Conservation (phyloP, 441 rosid species). For the Theobroma grandiflorum region DNA sequence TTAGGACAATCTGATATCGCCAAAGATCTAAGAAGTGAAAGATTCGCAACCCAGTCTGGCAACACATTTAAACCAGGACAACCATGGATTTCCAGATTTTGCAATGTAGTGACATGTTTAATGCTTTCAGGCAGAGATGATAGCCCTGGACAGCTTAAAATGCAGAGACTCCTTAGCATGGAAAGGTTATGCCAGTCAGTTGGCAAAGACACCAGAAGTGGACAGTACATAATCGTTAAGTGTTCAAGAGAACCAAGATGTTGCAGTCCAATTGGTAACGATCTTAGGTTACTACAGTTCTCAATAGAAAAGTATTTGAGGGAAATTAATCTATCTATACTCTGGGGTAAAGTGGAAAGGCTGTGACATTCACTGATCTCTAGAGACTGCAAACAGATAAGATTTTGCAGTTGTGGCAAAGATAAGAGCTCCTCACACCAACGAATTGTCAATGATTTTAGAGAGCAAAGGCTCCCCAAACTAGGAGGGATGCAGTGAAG, state of each 20-base stretch:
- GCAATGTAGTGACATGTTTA: slow-evolving; percentile 30
- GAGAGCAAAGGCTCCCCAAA: slow-evolving; percentile 19
- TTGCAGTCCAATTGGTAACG: slow-evolving; percentile 10
- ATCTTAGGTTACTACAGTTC: slow-evolving; percentile 26
- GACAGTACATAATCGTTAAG: slow-evolving; percentile 32
- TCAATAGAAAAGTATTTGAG: slow-evolving; percentile 28
- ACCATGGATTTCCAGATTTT: slow-evolving; percentile 26
- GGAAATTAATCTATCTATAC: slow-evolving; percentile 27
- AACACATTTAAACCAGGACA: slow-evolving; percentile 19
- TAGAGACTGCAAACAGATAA: slow-evolving; percentile 29
- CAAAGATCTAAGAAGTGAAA: slow-evolving; percentile 23
- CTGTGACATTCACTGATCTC: slow-evolving; percentile 39
- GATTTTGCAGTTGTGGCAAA: slow-evolving; percentile 35
- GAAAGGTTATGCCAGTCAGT: slow-evolving; percentile 17
- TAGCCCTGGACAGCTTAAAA: slow-evolving; percentile 30
- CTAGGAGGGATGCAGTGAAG: slow-evolving; percentile 23
- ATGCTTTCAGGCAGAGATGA: slow-evolving; percentile 34
- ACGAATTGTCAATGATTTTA: slow-evolving; percentile 31
- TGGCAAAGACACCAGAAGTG: slow-evolving; percentile 30
- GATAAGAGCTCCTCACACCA: slow-evolving; percentile 36
- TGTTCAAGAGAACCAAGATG: slow-evolving; percentile 30
- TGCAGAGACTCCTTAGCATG: slow-evolving; percentile 13
- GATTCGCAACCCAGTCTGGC: slow-evolving; percentile 19
- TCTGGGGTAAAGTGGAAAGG: slow-evolving; percentile 24
- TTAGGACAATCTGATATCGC: slow-evolving; percentile 20